These are phyloP conservation scores for Saccharomycopsis olivae DNA, from an alignment of 805 yeast species.

Conservation along the genomic window DNA sequence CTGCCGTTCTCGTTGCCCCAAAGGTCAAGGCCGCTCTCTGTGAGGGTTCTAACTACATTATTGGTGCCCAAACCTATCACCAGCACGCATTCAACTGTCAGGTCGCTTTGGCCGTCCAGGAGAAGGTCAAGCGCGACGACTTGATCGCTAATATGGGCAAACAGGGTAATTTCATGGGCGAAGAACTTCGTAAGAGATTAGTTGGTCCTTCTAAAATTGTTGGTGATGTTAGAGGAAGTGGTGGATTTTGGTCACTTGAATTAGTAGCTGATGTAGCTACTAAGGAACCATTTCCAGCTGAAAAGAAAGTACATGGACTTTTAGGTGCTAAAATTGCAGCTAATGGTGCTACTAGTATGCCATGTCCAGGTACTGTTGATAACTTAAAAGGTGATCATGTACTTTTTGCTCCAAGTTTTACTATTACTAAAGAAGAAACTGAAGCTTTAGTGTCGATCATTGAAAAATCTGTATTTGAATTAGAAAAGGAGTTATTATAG, in stretches of 20 bases:
- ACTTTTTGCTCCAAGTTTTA: conserved; percentile 36
- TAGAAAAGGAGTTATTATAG: conserved; percentile 7
- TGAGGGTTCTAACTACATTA: conserved; percentile 27
- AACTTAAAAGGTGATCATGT: conserved; percentile 35
- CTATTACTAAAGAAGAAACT: conserved; percentile 28
- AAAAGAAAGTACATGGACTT: conserved; percentile 23
- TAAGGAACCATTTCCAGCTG: conserved; percentile 33
- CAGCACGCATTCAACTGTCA: conserved; percentile 36
- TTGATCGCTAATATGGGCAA: conserved; percentile 31
- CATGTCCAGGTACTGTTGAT: conserved; percentile 30
- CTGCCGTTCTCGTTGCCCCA: conserved; percentile 31
- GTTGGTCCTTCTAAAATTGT: conserved; percentile 25
- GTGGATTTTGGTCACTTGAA: conserved; percentile 46
- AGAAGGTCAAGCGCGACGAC: conserved; percentile 27
- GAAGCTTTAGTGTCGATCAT: conserved; percentile 28
- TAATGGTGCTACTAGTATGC: conserved; percentile 34
- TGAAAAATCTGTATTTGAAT: conserved; percentile 17
- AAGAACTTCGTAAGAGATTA: conserved; percentile 24
- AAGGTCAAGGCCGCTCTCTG: conserved; percentile 28
- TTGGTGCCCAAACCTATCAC: conserved; percentile 42
- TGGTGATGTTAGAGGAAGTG: conserved; percentile 45
- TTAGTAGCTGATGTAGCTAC: conserved; percentile 37
- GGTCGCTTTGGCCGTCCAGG: conserved; percentile 37
- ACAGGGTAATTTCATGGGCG: conserved; percentile 35
- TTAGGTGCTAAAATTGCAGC: conserved; percentile 27